These are phyloP conservation scores for Withania somnifera DNA, from an alignment of 305 asterid species.

Conservation along the genomic window DNA sequence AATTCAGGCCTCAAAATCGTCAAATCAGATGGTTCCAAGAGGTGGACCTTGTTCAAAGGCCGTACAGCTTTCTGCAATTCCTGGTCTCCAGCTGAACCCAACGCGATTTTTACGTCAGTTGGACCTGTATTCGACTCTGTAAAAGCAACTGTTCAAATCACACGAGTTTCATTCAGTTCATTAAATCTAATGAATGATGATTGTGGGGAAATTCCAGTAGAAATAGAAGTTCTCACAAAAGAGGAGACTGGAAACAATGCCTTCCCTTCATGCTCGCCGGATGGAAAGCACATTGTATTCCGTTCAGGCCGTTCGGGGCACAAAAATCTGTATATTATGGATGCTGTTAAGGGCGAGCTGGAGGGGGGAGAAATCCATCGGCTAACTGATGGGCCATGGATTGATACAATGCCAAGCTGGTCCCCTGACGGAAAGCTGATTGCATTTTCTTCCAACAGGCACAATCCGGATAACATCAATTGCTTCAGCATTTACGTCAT, in stretches of 20 bases:
- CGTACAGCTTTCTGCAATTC: constrained; percentile 44
- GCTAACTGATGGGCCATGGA: constrained; percentile 69
- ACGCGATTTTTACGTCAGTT: constrained; percentile 56
- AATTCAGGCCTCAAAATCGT: constrained; percentile 42
- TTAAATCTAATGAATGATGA: constrained; percentile 16
- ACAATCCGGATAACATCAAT: constrained; percentile 26
- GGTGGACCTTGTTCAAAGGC: constrained; percentile 41
- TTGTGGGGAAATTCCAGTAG: constrained; percentile 16
- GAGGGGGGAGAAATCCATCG: constrained; percentile 46
- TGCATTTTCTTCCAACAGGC: constrained; percentile 78
- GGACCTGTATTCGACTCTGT: constrained; percentile 60
- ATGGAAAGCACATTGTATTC: constrained; percentile 58
- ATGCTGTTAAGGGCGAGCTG: constrained; percentile 49
- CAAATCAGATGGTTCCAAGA: constrained; percentile 54
- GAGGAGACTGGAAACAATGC: constrained; percentile 73
- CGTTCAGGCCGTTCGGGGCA: constrained; percentile 81
- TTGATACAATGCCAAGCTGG: constrained; percentile 93
- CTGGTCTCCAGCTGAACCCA: constrained; percentile 59
- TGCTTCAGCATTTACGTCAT: constrained; percentile 50
- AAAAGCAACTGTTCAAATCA: constrained; percentile 45
- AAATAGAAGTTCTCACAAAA: constrained; percentile 47
- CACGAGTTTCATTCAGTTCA: constrained; percentile 51
- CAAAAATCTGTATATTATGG: constrained; percentile 57
- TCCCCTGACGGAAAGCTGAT: constrained; percentile 70
- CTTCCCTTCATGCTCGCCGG: constrained; percentile 74